Percentiles rank a stretch among this genome's conserved stretches.
Conservation (phyloP, 148 eudicot genomes). For the Bassia scoparia region DNA sequence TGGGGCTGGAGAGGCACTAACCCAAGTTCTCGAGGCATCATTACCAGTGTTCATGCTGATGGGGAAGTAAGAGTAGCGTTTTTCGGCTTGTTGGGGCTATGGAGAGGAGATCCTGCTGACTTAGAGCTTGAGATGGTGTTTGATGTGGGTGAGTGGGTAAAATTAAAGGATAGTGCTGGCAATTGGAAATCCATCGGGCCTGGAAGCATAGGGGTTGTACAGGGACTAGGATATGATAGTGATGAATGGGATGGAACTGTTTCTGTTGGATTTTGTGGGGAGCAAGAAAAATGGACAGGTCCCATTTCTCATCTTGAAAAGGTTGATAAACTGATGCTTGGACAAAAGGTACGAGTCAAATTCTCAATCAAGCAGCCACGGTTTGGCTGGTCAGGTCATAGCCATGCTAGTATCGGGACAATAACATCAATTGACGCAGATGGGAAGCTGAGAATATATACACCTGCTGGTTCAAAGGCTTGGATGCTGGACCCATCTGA, state of each 20-base stretch:
- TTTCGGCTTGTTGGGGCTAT: conserved; percentile 64
- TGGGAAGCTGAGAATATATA: conserved; percentile 87
- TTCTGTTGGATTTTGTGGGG: conserved; percentile 86
- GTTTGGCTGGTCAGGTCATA: conserved; percentile 97
- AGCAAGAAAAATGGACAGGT: conserved; percentile 87
- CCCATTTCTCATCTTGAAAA: conserved; percentile 54
- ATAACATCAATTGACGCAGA: conserved; percentile 85
- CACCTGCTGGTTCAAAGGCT: conserved; percentile 73
- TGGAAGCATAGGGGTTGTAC: conserved; percentile 86
- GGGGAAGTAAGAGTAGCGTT: conserved; percentile 87
- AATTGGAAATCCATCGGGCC: conserved; percentile 75
- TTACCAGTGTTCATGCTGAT: conserved; percentile 75
- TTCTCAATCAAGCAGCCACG: conserved; percentile 70
- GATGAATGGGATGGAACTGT: conserved; percentile 70
- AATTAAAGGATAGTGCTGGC: conserved; percentile 41
- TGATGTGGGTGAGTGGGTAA: conserved; percentile 94
- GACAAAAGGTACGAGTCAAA: conserved; percentile 72
- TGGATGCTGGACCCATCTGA: conserved; percentile 96
- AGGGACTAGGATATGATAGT: conserved; percentile 63
- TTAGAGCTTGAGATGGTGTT: conserved; percentile 69
- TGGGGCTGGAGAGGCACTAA: conserved; percentile 97
- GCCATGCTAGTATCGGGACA: conserved; percentile 68
- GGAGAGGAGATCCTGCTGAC: conserved; percentile 95
- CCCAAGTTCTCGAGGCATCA: conserved; percentile 67
- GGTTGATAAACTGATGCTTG: conserved; percentile 53